Evolutionary conservation across 179 eudicot species (phyloP).

Genomic region (Spinacia oleracea): DNA sequence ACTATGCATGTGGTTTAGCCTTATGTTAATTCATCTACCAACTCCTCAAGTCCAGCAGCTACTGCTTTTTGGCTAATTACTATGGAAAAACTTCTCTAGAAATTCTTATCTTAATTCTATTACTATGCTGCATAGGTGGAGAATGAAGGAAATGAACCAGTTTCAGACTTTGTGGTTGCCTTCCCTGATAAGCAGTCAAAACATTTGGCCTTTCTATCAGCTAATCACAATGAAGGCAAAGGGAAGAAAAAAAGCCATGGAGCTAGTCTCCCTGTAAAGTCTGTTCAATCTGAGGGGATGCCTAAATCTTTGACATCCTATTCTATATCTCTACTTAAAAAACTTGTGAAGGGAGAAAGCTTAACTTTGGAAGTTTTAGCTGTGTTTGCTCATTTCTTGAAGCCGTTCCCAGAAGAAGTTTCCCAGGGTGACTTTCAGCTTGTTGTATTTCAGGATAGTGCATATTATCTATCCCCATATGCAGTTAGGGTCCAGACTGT

Average conservation of each 20-base stretch:
- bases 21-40: too few relatives aligned
- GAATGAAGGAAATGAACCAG: conserved; percentile 65
- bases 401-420: conserved; percentile 87
- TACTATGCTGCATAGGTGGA: conserved; percentile 53
- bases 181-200: conserved; percentile 71
- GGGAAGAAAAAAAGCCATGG: conserved; percentile 56
- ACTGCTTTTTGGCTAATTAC: not conserved
- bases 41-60: not conserved
- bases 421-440: conserved; percentile 85
- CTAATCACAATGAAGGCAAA: conserved; percentile 54
- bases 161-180: conserved; percentile 61
- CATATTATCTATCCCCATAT: conserved; percentile 78
- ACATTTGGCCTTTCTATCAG: conserved; percentile 59
- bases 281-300: conserved; percentile 55
- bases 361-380: conserved; percentile 66
- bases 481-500: conserved; percentile 68
- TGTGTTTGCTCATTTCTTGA: conserved; percentile 65
- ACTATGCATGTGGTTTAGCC: not conserved
- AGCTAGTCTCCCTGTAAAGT: conserved; percentile 48
- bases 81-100: not conserved
- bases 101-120: conserved; percentile 1
- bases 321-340: conserved; percentile 65
- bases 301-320: conserved; percentile 62
- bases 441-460: conserved; percentile 74
- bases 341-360: conserved; percentile 58